Evolutionary conservation across 2,329 filamentous ascomycete genomes (phyloP), one percentile per base, ranked within the genome.

Genomic region (Microdochium paspali): DNA sequence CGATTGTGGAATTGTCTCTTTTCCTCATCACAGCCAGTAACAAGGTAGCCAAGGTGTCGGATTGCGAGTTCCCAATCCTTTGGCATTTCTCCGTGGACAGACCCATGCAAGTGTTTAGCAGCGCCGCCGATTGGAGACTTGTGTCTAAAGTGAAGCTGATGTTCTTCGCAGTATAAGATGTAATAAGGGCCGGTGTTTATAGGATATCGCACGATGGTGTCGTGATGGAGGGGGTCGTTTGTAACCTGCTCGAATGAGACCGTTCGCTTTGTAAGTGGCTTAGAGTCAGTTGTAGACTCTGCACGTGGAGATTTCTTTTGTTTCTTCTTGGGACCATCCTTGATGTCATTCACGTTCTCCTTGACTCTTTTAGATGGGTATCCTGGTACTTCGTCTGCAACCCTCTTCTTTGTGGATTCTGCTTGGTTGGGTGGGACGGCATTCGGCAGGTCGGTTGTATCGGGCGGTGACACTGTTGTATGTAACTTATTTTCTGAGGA

Each of bases 121-220:
- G 66, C 67, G 18, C 66, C 68, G 6, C 50, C 46, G 1, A 68
- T 48, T 0, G 66, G 61, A 28, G 18, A 20, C 35, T 61, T 60
- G 10, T 48, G 48, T 10, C 57, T 63, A 49, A 71, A 70, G 23
- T 66, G 64, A 7, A 67, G 54, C 0, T 50, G 46, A 18, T 70
- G 67, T 45, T 67, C 58, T 28, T 67, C 63, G 53, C 68, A 70
- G 46, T 61, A 64, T 2, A 68, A 48, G 5, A 70, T 66, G 46
- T 67, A 70, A 53, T 57, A 69, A 4, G 58, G 47, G 1, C 51
- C 48, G 6, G 54, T 59, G 10, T 48, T 47, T 1, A 21, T 4
- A 2, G 62, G 61, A 47, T 56, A 65, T 49, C 66, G 54, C 5
- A 61, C 53, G 13, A 65, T 64, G 32, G 58, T 53, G 47, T 66